Evolutionary conservation across 139 green algal genomes (phyloP).

Genomic region (Bryopsis sp.): DNA sequence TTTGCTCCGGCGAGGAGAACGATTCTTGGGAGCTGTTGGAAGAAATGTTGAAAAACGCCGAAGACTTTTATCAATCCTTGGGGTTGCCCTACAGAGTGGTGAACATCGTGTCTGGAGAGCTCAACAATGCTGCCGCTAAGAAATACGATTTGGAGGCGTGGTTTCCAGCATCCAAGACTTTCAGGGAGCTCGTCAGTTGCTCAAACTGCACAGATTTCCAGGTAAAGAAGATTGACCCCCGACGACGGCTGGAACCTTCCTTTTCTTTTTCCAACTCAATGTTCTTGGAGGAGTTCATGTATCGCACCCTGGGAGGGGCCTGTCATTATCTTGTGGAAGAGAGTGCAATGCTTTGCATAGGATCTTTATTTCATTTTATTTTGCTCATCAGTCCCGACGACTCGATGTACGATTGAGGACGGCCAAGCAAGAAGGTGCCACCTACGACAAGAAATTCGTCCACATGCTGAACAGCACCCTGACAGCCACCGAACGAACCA

Average conservation of each 20-base stretch:
- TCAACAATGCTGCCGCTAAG: conserved; percentile 97
- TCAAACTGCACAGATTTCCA: conserved; percentile 97
- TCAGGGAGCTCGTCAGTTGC: conserved; percentile 95
- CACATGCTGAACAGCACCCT: conserved; percentile 98
- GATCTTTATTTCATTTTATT: background rate
- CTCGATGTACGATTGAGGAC: conserved; percentile 72
- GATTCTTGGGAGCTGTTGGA: conserved; percentile 88
- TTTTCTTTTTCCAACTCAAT: background rate
- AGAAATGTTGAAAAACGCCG: conserved; percentile 93
- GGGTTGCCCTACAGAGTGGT: conserved; percentile 88
- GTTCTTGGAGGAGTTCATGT: background rate
- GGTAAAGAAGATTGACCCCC: conserved; percentile 21
- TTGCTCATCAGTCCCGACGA: conserved; percentile 52
- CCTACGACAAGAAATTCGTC: conserved; percentile 76
- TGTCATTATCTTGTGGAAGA: background rate
- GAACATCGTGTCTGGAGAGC: conserved; percentile 94
- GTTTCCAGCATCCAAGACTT: conserved; percentile 87
- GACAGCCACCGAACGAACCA: conserved; percentile 88
- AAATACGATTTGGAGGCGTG: conserved; percentile 99
- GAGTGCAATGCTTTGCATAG: background rate
- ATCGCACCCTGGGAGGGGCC: background rate
- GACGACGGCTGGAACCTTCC: background rate
- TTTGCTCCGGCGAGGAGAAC: conserved; percentile 72
- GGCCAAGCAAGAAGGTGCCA: conserved; percentile 32
- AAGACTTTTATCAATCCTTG: conserved; percentile 46